These are phyloP conservation scores for Oenanthe javanica DNA, from an alignment of 140 eudicot genomes.

Conservation along the genomic window DNA sequence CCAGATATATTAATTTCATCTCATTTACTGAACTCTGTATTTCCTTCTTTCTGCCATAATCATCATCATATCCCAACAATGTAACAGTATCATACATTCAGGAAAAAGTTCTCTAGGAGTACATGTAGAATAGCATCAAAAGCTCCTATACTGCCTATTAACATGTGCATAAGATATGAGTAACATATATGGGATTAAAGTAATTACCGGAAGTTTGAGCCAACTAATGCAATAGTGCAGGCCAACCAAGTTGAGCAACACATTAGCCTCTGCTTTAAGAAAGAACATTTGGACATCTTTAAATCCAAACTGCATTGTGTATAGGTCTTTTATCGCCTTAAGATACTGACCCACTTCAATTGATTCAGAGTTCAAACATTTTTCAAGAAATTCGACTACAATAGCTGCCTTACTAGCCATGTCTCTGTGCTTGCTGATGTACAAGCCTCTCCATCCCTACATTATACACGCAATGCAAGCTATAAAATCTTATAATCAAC, in stretches of 20 bases:
- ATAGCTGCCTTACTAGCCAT: constrained; percentile 55
- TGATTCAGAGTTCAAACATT: constrained; percentile 45
- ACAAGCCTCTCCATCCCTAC: constrained; percentile 82
- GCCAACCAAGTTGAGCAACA: constrained; percentile 77
- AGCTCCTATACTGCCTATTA: background rate
- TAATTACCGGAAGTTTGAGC: constrained; percentile 72
- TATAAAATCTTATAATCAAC: background rate
- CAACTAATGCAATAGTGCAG: constrained; percentile 76
- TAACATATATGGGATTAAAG: background rate
- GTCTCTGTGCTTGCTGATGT: constrained; percentile 58
- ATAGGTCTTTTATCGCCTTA: constrained; percentile 56
- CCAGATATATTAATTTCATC: background rate
- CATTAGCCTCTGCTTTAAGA: constrained; percentile 51
- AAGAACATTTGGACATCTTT: constrained; percentile 66
- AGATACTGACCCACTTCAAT: constrained; percentile 73
- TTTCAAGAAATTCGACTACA: constrained; percentile 46
- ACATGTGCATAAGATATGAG: background rate
- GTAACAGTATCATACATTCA: background rate
- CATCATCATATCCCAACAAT: background rate
- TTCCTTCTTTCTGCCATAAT: background rate
- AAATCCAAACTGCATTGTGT: constrained; percentile 61
- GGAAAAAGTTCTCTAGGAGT: background rate
- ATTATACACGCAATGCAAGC: background rate
- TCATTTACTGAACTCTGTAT: background rate
- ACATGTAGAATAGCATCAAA: background rate